phyloP scores from a whole-genome alignment of 1,139 yeast species.

The Scheffersomyces illinoinensis region DNA sequence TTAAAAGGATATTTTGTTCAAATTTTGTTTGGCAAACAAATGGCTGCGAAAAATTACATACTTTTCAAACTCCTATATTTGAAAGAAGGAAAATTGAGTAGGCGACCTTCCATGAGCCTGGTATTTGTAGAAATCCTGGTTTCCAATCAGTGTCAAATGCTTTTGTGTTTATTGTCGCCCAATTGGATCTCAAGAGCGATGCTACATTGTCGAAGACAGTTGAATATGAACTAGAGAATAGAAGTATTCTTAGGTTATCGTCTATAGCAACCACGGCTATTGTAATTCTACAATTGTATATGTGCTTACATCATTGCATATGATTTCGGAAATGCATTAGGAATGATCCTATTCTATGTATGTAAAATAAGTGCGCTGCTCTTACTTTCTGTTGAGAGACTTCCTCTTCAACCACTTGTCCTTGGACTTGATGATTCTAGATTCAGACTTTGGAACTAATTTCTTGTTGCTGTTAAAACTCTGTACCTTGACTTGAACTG shows the following conservation, averaged over 20 bases:
- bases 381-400: conserved; percentile 40
- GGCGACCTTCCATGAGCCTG: neutral
- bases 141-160: too few relatives aligned
- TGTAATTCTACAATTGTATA: too few relatives aligned
- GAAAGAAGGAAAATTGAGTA: too few relatives aligned
- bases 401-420: conserved; percentile 65
- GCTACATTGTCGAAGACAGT: too few relatives aligned
- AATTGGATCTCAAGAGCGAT: too few relatives aligned
- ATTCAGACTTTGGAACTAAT: conserved; percentile 49
- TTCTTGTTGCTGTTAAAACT: conserved; percentile 24
- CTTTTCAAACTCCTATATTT: neutral
- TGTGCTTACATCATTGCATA: too few relatives aligned
- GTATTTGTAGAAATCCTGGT: too few relatives aligned
- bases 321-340: neutral
- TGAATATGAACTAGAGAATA: too few relatives aligned
- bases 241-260: too few relatives aligned
- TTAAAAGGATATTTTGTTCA: neutral
- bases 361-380: neutral
- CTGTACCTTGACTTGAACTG: conserved; percentile 54
- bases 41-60: neutral
- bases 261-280: too few relatives aligned
- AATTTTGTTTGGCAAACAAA: too few relatives aligned
- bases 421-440: conserved; percentile 40
- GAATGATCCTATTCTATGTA: neutral
- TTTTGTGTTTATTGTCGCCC: too few relatives aligned